phyloP scores from a whole-genome alignment of 768 basidiomycete genomes.

The Dentipellis fragilis region DNA sequence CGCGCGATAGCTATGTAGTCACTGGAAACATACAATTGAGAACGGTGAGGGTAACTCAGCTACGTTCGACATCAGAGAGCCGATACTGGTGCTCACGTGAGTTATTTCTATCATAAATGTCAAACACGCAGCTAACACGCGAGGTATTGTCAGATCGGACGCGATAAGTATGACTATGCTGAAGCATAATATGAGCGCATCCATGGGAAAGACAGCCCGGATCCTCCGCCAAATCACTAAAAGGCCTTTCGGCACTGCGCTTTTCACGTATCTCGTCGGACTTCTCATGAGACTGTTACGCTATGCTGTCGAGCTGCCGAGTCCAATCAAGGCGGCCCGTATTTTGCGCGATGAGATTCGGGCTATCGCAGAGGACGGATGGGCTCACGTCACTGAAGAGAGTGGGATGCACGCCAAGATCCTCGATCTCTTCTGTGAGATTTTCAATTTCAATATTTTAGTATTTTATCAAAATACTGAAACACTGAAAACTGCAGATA shows the following conservation, averaged over 20 bases:
- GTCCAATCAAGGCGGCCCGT: neutral
- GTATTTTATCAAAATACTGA: neutral
- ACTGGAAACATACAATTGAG: no score
- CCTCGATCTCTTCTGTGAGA: neutral
- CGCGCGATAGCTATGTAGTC: no score
- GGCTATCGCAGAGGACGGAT: neutral
- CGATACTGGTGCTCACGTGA: no score
- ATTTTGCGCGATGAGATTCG: neutral
- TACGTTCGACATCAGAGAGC: no score
- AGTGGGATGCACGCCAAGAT: neutral
- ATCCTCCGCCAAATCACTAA: neutral
- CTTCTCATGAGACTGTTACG: neutral
- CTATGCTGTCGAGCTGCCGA: neutral
- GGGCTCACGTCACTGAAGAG: neutral
- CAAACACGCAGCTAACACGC: no score
- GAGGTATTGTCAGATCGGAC: neutral
- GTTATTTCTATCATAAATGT: no score
- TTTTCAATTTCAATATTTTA: neutral
- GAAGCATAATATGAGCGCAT: neutral
- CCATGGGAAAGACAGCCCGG: neutral
- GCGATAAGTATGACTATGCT: neutral
- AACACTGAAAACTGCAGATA: neutral
- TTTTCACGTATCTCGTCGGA: neutral
- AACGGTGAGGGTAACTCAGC: no score
- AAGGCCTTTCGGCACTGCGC: neutral